A percentile compares a stretch with the other conserved stretches of the same genome.
These are phyloP conservation scores for Calocybe gangraenosa DNA, from an alignment of 768 basidiomycete species.

Conservation along the genomic window DNA sequence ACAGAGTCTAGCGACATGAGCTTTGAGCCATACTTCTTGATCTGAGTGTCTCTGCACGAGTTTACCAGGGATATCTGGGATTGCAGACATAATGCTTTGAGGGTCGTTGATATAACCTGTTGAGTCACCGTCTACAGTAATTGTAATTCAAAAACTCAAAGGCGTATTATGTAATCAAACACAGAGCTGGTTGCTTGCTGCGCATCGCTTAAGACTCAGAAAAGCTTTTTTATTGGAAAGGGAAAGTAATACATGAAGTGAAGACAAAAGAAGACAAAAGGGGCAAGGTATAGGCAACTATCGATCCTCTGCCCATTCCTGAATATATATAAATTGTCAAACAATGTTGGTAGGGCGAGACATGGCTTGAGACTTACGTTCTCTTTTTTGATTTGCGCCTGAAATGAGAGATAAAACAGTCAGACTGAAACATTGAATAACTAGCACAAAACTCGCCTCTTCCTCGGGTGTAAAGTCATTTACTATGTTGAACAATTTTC, in stretches of 20 bases:
- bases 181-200: too few species aligned
- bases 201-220: neutral
- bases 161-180: neutral
- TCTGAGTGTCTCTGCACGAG: slow-evolving; percentile 52
- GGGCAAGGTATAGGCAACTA: slow-evolving; percentile 31
- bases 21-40: slow-evolving; percentile 63
- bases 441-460: slow-evolving; percentile 54
- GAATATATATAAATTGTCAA: slow-evolving; percentile 14
- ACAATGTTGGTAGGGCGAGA: slow-evolving; percentile 5
- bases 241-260: slow-evolving; percentile 17
- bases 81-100: slow-evolving; percentile 40
- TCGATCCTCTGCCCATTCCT: slow-evolving; percentile 96
- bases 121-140: too few species aligned
- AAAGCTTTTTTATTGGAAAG: neutral
- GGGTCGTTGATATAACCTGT: too few species aligned
- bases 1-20: slow-evolving; percentile 62
- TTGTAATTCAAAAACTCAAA: too few species aligned
- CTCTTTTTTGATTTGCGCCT: slow-evolving; percentile 99
- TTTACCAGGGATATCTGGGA: slow-evolving; percentile 70
- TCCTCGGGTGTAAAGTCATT: slow-evolving; percentile 99
- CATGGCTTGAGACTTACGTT: slow-evolving; percentile 58
- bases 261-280: slow-evolving; percentile 13
- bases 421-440: slow-evolving; percentile 11
- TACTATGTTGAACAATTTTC: slow-evolving; percentile 96
- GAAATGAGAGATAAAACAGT: slow-evolving; percentile 11